These are phyloP conservation scores for Vigna reflexopilosa DNA, from an alignment of 306 rosid species.

Conservation along the genomic window DNA sequence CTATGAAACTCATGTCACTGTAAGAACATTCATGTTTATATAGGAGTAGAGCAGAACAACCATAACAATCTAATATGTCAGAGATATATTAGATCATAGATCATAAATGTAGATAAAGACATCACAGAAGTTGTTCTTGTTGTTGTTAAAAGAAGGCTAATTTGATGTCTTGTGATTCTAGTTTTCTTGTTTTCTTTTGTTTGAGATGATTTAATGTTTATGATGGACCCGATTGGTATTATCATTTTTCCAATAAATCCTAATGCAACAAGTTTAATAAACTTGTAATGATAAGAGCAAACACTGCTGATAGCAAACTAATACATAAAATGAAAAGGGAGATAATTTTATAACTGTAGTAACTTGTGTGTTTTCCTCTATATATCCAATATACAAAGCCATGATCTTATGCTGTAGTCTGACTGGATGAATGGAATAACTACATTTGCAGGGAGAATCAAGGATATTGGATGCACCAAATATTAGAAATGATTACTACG, in stretches of 20 bases:
- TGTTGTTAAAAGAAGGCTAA: neutral
- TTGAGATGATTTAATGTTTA: neutral
- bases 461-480: constrained; percentile 76
- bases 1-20: neutral
- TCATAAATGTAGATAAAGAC: neutral
- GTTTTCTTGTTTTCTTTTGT: neutral
- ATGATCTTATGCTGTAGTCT: constrained; percentile 1
- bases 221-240: neutral
- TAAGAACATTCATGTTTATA: neutral
- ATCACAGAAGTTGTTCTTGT: neutral
- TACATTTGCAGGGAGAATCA: constrained; percentile 58
- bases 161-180: neutral
- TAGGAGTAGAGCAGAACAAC: neutral
- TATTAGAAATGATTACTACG: constrained; percentile 68
- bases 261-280: neutral
- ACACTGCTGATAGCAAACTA: neutral
- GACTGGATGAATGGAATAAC: constrained; percentile 2
- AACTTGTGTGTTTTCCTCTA: constrained; percentile 18
- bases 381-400: neutral
- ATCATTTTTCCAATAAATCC: neutral
- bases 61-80: neutral
- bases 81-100: neutral
- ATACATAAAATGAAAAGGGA: too few relatives aligned
- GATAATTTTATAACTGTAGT: too few relatives aligned
- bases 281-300: too few relatives aligned